Percentiles rank a stretch among this genome's conserved stretches.
These are phyloP conservation scores for Penicillium sp. DNA, from an alignment of 2,329 filamentous ascomycete species.

Conservation along the genomic window DNA sequence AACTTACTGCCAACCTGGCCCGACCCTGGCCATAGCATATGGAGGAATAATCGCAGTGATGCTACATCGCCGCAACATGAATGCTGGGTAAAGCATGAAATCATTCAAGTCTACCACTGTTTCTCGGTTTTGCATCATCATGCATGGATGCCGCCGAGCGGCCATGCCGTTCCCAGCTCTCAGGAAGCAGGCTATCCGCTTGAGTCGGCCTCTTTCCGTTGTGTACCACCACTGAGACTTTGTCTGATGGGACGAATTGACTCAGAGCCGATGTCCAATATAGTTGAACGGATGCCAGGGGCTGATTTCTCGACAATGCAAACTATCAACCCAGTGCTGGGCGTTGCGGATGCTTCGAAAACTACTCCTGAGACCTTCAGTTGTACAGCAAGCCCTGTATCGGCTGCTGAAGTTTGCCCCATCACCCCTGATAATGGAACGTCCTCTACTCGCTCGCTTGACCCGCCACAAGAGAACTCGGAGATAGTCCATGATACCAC, in stretches of 20 bases:
- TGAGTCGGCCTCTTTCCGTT: neutral
- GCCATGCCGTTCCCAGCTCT: too few relatives aligned
- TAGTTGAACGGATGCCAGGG: neutral
- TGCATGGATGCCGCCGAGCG: too few relatives aligned
- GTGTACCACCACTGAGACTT: neutral
- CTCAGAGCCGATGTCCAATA: neutral
- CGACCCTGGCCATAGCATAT: too few relatives aligned
- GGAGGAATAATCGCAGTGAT: neutral
- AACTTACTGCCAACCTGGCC: too few relatives aligned
- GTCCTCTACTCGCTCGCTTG: too few relatives aligned
- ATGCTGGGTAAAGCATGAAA: neutral
- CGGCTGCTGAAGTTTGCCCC: too few relatives aligned
- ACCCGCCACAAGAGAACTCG: neutral
- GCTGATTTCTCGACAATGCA: neutral
- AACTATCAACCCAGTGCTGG: neutral
- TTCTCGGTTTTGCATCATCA: too few relatives aligned
- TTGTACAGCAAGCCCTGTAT: neutral
- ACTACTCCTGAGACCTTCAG: neutral
- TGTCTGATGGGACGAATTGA: neutral
- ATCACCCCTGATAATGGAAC: too few relatives aligned
- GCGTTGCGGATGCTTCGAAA: neutral
- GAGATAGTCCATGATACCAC: neutral
- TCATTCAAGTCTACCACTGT: too few relatives aligned
- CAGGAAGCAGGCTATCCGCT: too few relatives aligned
- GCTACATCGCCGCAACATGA: neutral